Evolutionary conservation across 208 protist species (phyloP).

Genomic region (Endotrypanum monterogeii): DNA sequence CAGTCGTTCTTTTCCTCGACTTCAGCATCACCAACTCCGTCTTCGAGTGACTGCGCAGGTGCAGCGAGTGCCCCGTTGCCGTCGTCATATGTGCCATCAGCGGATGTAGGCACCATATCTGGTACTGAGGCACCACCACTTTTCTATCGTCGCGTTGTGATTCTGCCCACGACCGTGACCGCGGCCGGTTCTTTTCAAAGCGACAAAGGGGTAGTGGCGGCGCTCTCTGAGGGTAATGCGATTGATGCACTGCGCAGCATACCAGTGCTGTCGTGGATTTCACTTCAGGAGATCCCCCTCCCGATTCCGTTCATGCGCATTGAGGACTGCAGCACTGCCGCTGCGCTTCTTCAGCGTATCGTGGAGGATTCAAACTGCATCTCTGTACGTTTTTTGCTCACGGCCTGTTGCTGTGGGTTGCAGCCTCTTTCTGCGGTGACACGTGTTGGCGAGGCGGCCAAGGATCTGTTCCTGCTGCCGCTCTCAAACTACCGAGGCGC

Average conservation of each 20-base stretch:
- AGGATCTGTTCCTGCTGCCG: conserved; percentile 48
- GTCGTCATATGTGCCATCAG: background rate
- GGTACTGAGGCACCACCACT: conserved; percentile 39
- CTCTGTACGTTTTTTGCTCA: conserved; percentile 42
- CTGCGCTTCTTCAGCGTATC: conserved; percentile 28
- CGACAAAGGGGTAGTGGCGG: conserved; percentile 30
- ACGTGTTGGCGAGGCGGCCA: conserved; percentile 48
- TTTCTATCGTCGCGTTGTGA: conserved; percentile 58
- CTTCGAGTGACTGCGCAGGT: background rate
- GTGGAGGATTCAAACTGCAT: conserved; percentile 40
- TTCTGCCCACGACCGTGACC: conserved; percentile 54
- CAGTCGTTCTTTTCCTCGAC: conserved; percentile 22
- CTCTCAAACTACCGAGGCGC: conserved; percentile 40
- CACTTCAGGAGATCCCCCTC: conserved; percentile 35
- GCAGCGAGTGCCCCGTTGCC: background rate
- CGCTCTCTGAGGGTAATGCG: conserved; percentile 24
- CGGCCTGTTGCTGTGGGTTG: conserved; percentile 50
- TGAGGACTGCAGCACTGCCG: conserved; percentile 33
- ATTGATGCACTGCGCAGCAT: conserved; percentile 37
- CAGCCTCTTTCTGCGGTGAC: conserved; percentile 54
- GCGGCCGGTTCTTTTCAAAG: conserved; percentile 62
- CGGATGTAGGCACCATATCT: conserved; percentile 17
- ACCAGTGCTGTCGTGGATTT: conserved; percentile 43
- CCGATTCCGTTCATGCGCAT: conserved; percentile 34
- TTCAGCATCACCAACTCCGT: background rate